Evolutionary conservation across 2,329 filamentous ascomycete species (phyloP).

Genomic region (Cryphonectria nitschkei): DNA sequence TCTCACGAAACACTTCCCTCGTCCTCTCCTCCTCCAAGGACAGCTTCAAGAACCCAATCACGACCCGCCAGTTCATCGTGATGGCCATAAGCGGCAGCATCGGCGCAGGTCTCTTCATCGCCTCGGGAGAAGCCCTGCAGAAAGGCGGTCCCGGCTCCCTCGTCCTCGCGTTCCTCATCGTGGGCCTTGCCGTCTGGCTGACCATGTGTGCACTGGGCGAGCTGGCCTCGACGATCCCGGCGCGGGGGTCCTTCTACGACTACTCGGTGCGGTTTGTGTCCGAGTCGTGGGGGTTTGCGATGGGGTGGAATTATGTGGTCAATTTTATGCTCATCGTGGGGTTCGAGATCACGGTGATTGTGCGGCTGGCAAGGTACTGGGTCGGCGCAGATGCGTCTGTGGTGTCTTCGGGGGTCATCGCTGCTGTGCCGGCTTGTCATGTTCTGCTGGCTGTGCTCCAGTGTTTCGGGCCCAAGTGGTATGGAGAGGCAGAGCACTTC

Average conservation of each 20-base stretch:
- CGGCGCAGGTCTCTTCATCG: conserved; percentile 42
- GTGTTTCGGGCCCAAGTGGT: conserved; percentile 47
- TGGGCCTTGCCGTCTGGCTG: conserved; percentile 40
- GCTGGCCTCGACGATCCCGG: conserved; percentile 40
- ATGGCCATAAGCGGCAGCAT: conserved; percentile 43
- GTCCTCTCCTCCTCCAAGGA: neutral
- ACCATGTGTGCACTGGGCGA: conserved; percentile 38
- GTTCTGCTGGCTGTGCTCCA: conserved; percentile 48
- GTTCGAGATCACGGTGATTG: conserved; percentile 43
- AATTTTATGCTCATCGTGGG: conserved; percentile 43
- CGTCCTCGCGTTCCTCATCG: conserved; percentile 39
- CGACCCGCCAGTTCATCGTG: conserved; percentile 41
- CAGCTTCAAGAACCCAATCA: conserved; percentile 31
- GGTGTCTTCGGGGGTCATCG: conserved; percentile 1
- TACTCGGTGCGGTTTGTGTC: conserved; percentile 44
- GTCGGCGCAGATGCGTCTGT: conserved; percentile 9
- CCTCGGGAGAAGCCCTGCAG: conserved; percentile 38
- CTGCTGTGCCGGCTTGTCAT: conserved; percentile 35
- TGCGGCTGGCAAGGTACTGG: conserved; percentile 39
- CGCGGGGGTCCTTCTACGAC: conserved; percentile 44
- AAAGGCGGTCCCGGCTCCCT: conserved; percentile 39
- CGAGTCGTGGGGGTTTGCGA: conserved; percentile 44
- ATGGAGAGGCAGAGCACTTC: conserved; percentile 54
- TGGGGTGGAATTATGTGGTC: conserved; percentile 46
- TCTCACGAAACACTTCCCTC: neutral